Evolutionary conservation across 306 rosid species (phyloP).

Genomic region (Cicer yamashitae): DNA sequence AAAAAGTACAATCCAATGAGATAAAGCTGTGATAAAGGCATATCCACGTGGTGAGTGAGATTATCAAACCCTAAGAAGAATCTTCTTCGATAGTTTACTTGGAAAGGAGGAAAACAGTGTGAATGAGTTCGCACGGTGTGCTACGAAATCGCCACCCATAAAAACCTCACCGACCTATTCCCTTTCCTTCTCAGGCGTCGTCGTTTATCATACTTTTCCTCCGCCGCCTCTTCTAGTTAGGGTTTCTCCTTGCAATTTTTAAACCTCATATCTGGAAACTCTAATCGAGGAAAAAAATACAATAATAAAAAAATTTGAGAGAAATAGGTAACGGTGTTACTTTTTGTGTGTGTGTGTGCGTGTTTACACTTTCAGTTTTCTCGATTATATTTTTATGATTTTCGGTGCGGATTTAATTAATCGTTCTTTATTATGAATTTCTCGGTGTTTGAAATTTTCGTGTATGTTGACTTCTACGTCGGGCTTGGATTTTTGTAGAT

Average conservation of each 20-base stretch:
- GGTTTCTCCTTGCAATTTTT: constrained; percentile 14
- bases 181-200: constrained; percentile 19
- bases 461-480: not conserved
- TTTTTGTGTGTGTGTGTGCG: not conserved
- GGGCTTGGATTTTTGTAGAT: constrained; percentile 42
- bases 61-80: constrained; percentile 24
- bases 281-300: not conserved
- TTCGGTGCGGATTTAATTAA: not conserved
- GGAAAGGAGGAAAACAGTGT: constrained; percentile 38
- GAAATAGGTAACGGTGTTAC: not conserved
- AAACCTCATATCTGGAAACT: constrained; percentile 1
- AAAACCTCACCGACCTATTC: constrained; percentile 30
- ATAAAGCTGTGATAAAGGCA: constrained; percentile 29
- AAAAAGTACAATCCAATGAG: constrained; percentile 18
- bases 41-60: not conserved
- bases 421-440: not conserved
- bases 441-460: constrained; percentile 9
- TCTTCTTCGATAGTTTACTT: constrained; percentile 19
- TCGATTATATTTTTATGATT: not conserved
- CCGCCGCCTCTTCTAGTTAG: constrained; percentile 24
- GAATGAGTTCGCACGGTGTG: constrained; percentile 14
- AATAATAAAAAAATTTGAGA: not conserved
- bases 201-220: not conserved
- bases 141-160: constrained; percentile 27
- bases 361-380: not conserved